Base-by-base conservation (phyloP, 2,329 filamentous ascomycete species). In the Talaromyces sp. region DNA sequence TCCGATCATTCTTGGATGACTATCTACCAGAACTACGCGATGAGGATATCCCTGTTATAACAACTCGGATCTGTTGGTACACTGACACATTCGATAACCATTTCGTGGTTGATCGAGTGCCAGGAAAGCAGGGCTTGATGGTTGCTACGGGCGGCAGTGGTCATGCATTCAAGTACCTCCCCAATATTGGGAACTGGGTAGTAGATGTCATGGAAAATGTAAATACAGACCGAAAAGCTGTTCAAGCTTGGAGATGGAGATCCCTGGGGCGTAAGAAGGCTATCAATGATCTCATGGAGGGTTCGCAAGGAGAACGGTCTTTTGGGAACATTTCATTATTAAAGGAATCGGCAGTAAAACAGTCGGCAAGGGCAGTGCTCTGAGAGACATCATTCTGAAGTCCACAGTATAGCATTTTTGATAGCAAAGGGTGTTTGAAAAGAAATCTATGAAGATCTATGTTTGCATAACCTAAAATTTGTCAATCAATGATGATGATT, bases 81-180 rank as follows among this genome's bases (percentile, higher is more conserved):
- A 82, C 76, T 0, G 83, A 86, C 57, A 83, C 80, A 0, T 77
- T 77, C 1, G 73, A 77, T 14, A 82, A 82, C 29, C 78, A 84
- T 49, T 85, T 81, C 60, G 69, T 85, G 4, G 76, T 86, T 42
- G 75, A 78, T 35, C 75, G 77, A 50, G 78, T 83, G 44, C 81
- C 82, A 0, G 68, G 60, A 14, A 80, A 77, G 56, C 64, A 68
- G n/a, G 77, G 79, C 0, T 62, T 87, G 0, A 81, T 86, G 62
- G 75, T 86, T 0, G 83, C 83, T 2, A 86, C 84, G 0, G 84
- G 82, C 1, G 85, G 85, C 0, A 81, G 78, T 32, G 84, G 85
- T 0, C 84, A 86, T 65, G 84, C 75, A 0, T 86, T 86, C 66
- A 86, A 86, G 60, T 86, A 83, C 54, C 62, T 85, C 44, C 84